These are phyloP conservation scores for Apiotrichum mycotoxinovorans DNA, from an alignment of 1,284 basidiomycete genomes.

Conservation along the genomic window DNA sequence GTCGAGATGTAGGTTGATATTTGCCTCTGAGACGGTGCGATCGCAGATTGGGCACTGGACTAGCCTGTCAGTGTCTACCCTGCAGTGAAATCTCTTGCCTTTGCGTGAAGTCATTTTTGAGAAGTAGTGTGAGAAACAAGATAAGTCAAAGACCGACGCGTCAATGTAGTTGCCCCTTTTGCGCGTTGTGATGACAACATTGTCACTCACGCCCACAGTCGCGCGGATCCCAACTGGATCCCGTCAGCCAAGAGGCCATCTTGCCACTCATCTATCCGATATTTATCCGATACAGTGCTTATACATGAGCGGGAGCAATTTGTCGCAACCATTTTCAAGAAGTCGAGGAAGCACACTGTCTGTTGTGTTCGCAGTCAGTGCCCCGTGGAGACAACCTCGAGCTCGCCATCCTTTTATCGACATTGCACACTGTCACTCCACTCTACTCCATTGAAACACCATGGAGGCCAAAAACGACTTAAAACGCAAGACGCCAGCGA, in stretches of 20 bases:
- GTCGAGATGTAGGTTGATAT: constrained; percentile 51
- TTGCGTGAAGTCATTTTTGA: not conserved
- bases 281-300: not conserved
- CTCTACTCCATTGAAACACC: not conserved
- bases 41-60: constrained; percentile 49
- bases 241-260: too few species aligned
- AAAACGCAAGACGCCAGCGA: constrained; percentile 2
- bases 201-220: too few species aligned
- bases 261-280: not conserved
- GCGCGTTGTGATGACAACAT: too few species aligned
- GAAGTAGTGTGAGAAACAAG: not conserved
- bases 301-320: not conserved
- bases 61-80: too few species aligned
- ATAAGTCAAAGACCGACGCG: not conserved
- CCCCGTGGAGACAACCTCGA: too few species aligned
- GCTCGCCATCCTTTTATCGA: not conserved
- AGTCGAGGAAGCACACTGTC: too few species aligned
- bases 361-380: too few species aligned
- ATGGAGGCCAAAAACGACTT: not conserved
- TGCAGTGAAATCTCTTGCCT: not conserved
- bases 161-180: not conserved
- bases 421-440: not conserved
- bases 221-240: too few species aligned
- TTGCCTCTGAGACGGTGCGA: constrained; percentile 27
- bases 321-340: too few species aligned